Evolutionary conservation across 306 rosid species (phyloP).

Genomic region (Citrullus amarus): DNA sequence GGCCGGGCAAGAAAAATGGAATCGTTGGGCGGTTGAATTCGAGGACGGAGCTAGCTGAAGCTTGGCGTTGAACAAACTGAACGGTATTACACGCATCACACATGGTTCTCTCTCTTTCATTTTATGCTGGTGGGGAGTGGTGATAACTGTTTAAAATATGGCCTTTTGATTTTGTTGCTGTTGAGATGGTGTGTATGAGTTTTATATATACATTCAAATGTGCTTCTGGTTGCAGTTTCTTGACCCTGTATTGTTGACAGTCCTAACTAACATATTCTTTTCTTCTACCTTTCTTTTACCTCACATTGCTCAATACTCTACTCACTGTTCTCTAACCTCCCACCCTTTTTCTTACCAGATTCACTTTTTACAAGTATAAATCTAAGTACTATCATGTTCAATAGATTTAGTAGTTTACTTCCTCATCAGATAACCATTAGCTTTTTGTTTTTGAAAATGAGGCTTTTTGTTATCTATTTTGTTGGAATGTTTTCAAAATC

Average conservation of each 20-base stretch:
- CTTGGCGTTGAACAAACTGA: slow-evolving; percentile 64
- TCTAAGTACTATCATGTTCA: background rate
- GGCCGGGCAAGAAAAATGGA: slow-evolving; percentile 29
- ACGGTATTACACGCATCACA: background rate
- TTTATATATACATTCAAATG: slow-evolving; percentile 3
- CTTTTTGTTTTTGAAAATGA: no score
- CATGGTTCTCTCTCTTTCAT: slow-evolving; percentile 2
- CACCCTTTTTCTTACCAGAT: background rate
- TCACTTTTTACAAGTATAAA: background rate
- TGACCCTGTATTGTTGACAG: background rate
- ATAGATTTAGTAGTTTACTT: background rate
- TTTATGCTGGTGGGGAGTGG: slow-evolving; percentile 11
- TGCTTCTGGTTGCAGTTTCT: slow-evolving; percentile 5
- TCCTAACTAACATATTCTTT: slow-evolving; percentile 5
- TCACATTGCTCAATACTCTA: background rate
- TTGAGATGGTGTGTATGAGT: slow-evolving; percentile 7
- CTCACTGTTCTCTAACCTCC: background rate
- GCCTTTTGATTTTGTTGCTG: slow-evolving; percentile 4
- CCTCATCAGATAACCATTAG: no score
- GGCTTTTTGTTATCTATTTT: no score
- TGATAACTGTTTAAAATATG: slow-evolving; percentile 9
- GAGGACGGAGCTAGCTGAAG: slow-evolving; percentile 71
- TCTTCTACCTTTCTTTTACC: background rate
- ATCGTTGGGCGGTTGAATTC: slow-evolving; percentile 58
- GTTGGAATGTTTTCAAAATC: no score